These are phyloP conservation scores for Botrytis medusae DNA, from an alignment of 2,329 filamentous ascomycete species.

Conservation along the genomic window DNA sequence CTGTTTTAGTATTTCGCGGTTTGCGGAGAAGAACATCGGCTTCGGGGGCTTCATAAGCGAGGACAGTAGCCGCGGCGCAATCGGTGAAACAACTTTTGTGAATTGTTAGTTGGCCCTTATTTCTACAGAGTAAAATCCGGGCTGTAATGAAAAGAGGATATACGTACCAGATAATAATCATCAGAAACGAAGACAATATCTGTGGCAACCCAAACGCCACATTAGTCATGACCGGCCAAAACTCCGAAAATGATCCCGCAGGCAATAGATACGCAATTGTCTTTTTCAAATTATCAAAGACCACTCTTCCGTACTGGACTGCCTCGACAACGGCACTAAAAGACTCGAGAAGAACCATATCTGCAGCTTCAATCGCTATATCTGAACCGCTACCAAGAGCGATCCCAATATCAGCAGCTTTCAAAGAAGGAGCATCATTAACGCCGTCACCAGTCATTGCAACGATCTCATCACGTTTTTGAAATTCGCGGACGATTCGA, in stretches of 20 bases:
- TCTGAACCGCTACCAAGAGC: constrained; percentile 58
- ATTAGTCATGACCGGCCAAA: constrained; percentile 59
- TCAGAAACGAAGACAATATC: constrained; percentile 57
- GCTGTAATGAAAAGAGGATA: not conserved
- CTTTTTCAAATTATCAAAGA: constrained; percentile 81
- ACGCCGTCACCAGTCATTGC: constrained; percentile 52
- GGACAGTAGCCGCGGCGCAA: constrained; percentile 66
- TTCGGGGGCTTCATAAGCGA: constrained; percentile 75
- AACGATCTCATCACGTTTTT: constrained; percentile 54
- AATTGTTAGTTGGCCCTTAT: not conserved
- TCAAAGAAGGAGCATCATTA: constrained; percentile 55
- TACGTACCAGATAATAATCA: constrained; percentile 40
- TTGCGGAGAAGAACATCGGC: constrained; percentile 68
- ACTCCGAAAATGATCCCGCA: constrained; percentile 59
- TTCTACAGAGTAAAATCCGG: not conserved
- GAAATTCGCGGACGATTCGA: constrained; percentile 64
- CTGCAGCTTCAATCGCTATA: constrained; percentile 61
- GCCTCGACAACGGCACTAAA: constrained; percentile 72
- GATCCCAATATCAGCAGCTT: constrained; percentile 65
- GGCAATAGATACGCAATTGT: constrained; percentile 58
- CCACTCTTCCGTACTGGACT: constrained; percentile 68
- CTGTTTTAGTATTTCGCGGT: constrained; percentile 66
- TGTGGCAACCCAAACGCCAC: constrained; percentile 60
- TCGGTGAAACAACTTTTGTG: constrained; percentile 65
- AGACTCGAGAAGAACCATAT: constrained; percentile 65